A percentile compares a stretch with the other conserved stretches of the same genome.
Conservation (phyloP, 495 filamentous ascomycete genomes). For the Penicillium herquei region DNA sequence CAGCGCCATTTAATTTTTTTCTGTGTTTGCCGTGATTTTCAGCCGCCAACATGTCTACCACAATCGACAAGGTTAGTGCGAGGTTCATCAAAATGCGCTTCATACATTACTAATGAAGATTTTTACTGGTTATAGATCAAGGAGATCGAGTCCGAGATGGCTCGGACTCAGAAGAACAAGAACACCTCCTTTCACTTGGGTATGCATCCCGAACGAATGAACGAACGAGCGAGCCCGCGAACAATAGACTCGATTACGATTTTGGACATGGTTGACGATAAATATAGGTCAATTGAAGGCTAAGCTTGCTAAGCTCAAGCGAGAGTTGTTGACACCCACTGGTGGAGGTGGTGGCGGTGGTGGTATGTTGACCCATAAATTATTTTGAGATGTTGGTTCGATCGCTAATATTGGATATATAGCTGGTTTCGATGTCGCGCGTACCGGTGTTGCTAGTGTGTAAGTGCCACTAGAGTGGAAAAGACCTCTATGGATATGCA, state of each 20-base stretch:
- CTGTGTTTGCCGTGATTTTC: constrained; percentile 16
- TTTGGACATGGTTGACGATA: constrained; percentile 25
- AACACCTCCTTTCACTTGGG: constrained; percentile 83
- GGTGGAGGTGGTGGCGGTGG: constrained; percentile 77
- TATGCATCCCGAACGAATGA: constrained; percentile 26
- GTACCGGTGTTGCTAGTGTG: constrained; percentile 95
- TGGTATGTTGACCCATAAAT: constrained; percentile 46
- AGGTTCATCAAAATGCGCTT: constrained; percentile 14
- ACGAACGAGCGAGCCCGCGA: background rate
- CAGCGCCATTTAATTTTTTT: constrained; percentile 6
- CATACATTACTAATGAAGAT: constrained; percentile 24
- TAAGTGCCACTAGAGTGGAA: constrained; percentile 48
- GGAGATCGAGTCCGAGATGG: constrained; percentile 97
- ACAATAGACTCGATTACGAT: constrained; percentile 3
- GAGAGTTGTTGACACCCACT: constrained; percentile 86
- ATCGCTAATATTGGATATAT: constrained; percentile 24
- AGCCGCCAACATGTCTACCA: constrained; percentile 80
- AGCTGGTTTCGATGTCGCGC: constrained; percentile 96
- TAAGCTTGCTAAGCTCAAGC: constrained; percentile 96
- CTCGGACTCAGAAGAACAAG: constrained; percentile 97
- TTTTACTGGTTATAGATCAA: constrained; percentile 69
- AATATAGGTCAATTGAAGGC: constrained; percentile 85
- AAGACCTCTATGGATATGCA: background rate
- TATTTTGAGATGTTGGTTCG: background rate
- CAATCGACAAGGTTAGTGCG: constrained; percentile 81